Conservation (phyloP, 306 rosid genomes). For the Pyrus pyrifolia region DNA sequence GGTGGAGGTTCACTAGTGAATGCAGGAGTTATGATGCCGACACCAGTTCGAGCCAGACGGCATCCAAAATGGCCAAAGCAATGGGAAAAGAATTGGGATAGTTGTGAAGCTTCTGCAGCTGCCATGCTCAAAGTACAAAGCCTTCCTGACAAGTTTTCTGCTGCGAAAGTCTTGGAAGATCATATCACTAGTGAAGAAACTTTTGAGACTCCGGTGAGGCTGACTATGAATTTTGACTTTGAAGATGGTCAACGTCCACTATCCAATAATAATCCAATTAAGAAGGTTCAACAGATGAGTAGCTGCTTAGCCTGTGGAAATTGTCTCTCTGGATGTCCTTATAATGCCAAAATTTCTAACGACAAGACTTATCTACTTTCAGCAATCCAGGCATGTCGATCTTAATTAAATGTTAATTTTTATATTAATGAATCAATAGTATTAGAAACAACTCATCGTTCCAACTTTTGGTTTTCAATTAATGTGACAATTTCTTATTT, state of each 20-base stretch:
- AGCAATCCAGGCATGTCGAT: slow-evolving; percentile 20
- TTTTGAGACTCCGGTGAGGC: slow-evolving; percentile 17
- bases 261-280: background rate
- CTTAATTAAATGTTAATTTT: background rate
- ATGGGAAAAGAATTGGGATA: slow-evolving; percentile 29
- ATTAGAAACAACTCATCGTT: too few species aligned
- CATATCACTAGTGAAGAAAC: slow-evolving; percentile 1
- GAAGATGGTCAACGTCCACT: slow-evolving; percentile 8
- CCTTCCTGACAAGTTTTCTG: slow-evolving; percentile 17
- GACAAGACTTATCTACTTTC: slow-evolving; percentile 19
- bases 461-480: too few species aligned
- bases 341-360: slow-evolving; percentile 27
- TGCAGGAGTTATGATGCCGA: slow-evolving; percentile 29
- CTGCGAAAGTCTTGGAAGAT: slow-evolving; percentile 18
- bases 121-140: slow-evolving; percentile 28
- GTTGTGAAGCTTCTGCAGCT: slow-evolving; percentile 27
- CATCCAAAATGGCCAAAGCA: slow-evolving; percentile 30
- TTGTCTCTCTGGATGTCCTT: slow-evolving; percentile 33
- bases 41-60: slow-evolving; percentile 20
- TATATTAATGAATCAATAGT: too few species aligned
- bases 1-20: slow-evolving; percentile 35
- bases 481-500: too few species aligned
- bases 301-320: slow-evolving; percentile 28
- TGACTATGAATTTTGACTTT: slow-evolving; percentile 25
- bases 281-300: background rate